Conservation (phyloP, 2,329 filamentous ascomycete species). For the Trichoderma pleuroti region DNA sequence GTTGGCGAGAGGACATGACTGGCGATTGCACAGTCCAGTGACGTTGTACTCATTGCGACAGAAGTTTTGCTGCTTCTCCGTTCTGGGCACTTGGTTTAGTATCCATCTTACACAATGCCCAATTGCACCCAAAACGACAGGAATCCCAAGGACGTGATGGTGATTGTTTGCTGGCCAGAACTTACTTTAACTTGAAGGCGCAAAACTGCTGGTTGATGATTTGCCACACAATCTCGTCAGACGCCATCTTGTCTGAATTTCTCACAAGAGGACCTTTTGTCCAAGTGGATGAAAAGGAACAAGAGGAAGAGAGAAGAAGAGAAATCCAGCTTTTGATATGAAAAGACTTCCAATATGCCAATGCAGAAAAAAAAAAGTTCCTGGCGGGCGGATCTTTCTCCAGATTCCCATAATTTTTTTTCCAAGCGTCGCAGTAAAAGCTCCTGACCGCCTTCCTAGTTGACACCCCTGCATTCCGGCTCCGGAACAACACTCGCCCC, state of each 20-base stretch:
- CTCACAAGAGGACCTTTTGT: not conserved
- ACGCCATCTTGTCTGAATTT: slow-evolving; percentile 59
- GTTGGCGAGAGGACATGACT: slow-evolving; percentile 88
- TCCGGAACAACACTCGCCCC: slow-evolving; percentile 20
- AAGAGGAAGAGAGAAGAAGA: slow-evolving; percentile 8
- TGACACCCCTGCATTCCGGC: slow-evolving; percentile 11
- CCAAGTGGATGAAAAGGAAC: not conserved
- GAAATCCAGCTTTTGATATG: not conserved
- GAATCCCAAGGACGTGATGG: not conserved
- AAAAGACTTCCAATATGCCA: slow-evolving; percentile 1
- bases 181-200: slow-evolving; percentile 87
- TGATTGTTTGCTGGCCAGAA: not conserved
- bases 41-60: slow-evolving; percentile 95
- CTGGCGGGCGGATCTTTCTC: slow-evolving; percentile 21
- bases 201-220: slow-evolving; percentile 96
- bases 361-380: slow-evolving; percentile 22
- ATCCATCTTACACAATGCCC: not conserved
- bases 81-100: slow-evolving; percentile 44
- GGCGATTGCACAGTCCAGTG: slow-evolving; percentile 76
- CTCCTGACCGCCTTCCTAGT: slow-evolving; percentile 26
- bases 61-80: slow-evolving; percentile 84
- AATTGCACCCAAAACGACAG: not conserved
- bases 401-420: slow-evolving; percentile 26
- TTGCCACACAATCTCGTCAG: slow-evolving; percentile 96
- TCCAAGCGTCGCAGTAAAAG: not conserved